Conservation (phyloP, 2,329 filamentous ascomycete species). For the Ophiosphaerella narmari region DNA sequence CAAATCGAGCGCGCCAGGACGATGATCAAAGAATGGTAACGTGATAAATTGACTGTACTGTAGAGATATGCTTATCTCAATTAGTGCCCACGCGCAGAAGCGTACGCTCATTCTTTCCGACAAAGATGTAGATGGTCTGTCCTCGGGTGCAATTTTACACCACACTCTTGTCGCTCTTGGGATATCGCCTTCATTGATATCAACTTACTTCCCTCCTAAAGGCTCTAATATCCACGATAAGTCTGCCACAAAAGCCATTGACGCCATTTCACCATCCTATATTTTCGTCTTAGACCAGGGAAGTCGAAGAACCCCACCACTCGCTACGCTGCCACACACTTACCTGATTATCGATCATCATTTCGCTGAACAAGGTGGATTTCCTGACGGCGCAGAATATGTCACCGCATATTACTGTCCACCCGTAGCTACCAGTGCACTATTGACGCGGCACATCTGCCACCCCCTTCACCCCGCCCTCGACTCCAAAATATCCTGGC, state of each 20-base stretch:
- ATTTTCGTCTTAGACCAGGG: constrained; percentile 71
- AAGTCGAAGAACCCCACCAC: constrained; percentile 58
- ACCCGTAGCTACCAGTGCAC: constrained; percentile 67
- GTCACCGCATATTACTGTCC: constrained; percentile 68
- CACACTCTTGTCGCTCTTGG: constrained; percentile 65
- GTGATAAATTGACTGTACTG: neutral
- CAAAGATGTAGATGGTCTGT: constrained; percentile 71
- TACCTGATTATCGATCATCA: constrained; percentile 70
- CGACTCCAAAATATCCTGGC: constrained; percentile 59
- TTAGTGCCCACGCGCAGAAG: constrained; percentile 57
- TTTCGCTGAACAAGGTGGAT: constrained; percentile 59
- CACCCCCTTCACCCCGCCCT: constrained; percentile 59
- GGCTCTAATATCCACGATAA: constrained; percentile 63
- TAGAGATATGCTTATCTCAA: constrained; percentile 2
- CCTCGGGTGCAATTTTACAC: constrained; percentile 66
- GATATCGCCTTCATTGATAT: constrained; percentile 57
- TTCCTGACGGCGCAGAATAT: constrained; percentile 59
- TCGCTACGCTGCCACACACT: constrained; percentile 57
- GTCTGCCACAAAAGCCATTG: constrained; percentile 58
- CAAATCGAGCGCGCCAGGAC: constrained; percentile 61
- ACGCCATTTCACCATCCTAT: constrained; percentile 56
- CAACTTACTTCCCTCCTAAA: constrained; percentile 64
- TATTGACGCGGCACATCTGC: constrained; percentile 69
- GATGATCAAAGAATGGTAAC: constrained; percentile 65
- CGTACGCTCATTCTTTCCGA: constrained; percentile 67